Percentiles rank a stretch among this genome's conserved stretches.
These are phyloP conservation scores for Erythrobasidium hasegawianum DNA, from an alignment of 1,284 basidiomycete species.

Conservation along the genomic window DNA sequence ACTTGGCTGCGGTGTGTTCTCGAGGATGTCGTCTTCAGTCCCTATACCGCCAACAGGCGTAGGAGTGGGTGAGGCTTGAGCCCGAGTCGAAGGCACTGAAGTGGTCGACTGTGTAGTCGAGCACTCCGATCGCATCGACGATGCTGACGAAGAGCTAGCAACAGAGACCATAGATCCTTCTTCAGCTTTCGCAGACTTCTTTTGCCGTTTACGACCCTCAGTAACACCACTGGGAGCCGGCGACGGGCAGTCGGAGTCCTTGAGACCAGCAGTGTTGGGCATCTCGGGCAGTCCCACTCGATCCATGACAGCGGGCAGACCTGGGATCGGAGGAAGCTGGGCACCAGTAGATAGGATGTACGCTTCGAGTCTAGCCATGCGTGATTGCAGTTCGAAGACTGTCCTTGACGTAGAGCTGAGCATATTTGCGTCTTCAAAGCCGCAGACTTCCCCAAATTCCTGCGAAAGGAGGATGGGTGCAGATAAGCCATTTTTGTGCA, in stretches of 20 bases:
- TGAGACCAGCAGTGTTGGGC: no score
- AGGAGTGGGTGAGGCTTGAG: not conserved
- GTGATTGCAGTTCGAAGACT: not conserved
- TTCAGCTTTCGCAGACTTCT: no score
- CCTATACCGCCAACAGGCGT: not conserved
- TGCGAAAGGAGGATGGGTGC: no score
- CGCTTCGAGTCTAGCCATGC: not conserved
- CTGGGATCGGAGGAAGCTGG: not conserved
- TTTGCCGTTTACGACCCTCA: no score
- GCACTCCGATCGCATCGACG: no score
- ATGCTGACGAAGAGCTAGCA: no score
- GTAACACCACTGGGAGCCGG: no score
- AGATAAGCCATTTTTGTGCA: no score
- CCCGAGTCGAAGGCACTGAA: not conserved
- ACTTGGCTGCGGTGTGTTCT: not conserved
- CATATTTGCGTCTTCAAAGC: not conserved
- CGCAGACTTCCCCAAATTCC: not conserved
- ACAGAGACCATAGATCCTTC: no score
- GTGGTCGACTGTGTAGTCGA: no score
- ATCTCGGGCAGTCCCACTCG: not conserved
- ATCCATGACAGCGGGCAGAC: not conserved
- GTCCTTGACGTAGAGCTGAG: not conserved
- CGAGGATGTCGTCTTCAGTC: not conserved
- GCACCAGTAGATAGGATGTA: constrained; percentile 1
- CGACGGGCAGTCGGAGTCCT: no score